A percentile compares a stretch with the other conserved stretches of the same genome.
These are phyloP conservation scores for Aegilops tauschii DNA, from an alignment of 176 grass and related monocot species.

Conservation along the genomic window DNA sequence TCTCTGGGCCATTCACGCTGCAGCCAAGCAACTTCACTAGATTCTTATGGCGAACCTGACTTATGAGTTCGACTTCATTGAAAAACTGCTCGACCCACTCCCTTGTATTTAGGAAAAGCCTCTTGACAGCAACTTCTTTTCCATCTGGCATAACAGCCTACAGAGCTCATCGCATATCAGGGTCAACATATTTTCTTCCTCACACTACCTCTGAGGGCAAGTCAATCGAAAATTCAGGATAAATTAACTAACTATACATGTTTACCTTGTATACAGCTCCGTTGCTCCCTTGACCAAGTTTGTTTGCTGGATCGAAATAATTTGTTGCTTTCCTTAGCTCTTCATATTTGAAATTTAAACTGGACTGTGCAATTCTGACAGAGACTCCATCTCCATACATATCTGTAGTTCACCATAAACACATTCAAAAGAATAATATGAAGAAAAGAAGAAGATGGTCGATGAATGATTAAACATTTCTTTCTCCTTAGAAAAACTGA, in stretches of 20 bases:
- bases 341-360: conserved; percentile 73
- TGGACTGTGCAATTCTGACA: conserved; percentile 59
- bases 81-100: conserved; percentile 80
- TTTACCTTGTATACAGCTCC: conserved; percentile 81
- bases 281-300: conserved; percentile 91
- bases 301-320: conserved; percentile 66
- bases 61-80: conserved; percentile 85
- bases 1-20: conserved; percentile 78
- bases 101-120: conserved; percentile 72
- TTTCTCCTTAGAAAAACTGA: conserved; percentile 30
- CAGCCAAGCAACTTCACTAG: conserved; percentile 81
- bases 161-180: background rate
- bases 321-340: conserved; percentile 69
- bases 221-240: background rate
- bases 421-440: background rate
- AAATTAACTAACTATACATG: conserved; percentile 6
- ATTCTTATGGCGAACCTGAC: conserved; percentile 81
- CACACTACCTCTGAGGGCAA: background rate
- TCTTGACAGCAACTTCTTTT: conserved; percentile 86
- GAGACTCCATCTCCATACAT: conserved; percentile 46
- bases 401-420: conserved; percentile 38
- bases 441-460: conserved; percentile 1
- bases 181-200: conserved; percentile 12
- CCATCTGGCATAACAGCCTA: conserved; percentile 73
- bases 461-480: background rate